Conservation (phyloP, 371 early-diverging fungal species). For the Mucor irregularis region DNA sequence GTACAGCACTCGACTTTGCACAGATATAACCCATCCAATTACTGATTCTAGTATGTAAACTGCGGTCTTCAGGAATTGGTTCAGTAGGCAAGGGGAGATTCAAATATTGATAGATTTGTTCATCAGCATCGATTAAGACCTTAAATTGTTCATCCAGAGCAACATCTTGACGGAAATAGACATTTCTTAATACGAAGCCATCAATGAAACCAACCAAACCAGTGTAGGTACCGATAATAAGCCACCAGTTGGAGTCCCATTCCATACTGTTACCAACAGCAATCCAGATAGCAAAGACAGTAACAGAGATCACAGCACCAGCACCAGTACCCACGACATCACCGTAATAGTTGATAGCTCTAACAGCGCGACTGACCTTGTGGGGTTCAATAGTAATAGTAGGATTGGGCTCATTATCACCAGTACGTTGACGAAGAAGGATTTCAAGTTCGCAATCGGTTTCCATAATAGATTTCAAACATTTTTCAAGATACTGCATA, state of each 20-base stretch:
- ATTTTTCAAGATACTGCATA: slow-evolving; percentile 19
- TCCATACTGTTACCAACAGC: slow-evolving; percentile 7
- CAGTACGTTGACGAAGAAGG: slow-evolving; percentile 1
- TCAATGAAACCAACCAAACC: slow-evolving; percentile 28
- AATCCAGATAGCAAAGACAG: slow-evolving; percentile 20
- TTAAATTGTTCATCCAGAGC: slow-evolving; percentile 19
- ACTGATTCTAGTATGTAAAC: slow-evolving; percentile 5
- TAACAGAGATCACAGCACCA: slow-evolving; percentile 8
- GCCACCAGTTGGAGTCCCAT: slow-evolving; percentile 22
- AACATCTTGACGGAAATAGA: slow-evolving; percentile 19
- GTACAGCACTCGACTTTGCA: slow-evolving; percentile 9
- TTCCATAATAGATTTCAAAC: slow-evolving; percentile 4
- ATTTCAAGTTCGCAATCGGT: slow-evolving; percentile 13
- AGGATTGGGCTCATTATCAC: slow-evolving; percentile 16
- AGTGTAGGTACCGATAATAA: slow-evolving; percentile 28
- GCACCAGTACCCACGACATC: slow-evolving; percentile 26
- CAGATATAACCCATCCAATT: slow-evolving; percentile 17
- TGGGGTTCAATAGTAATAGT: slow-evolving; percentile 10
- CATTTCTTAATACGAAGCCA: slow-evolving; percentile 26
- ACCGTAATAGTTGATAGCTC: slow-evolving; percentile 25
- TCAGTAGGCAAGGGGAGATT: slow-evolving; percentile 7
- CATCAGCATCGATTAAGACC: slow-evolving; percentile 4
- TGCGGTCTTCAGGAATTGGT: background rate
- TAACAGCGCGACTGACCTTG: slow-evolving; percentile 3
- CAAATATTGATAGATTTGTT: slow-evolving; percentile 8